phyloP scores from a whole-genome alignment of 2,329 filamentous ascomycete genomes.

The Fusarium bulbicola region DNA sequence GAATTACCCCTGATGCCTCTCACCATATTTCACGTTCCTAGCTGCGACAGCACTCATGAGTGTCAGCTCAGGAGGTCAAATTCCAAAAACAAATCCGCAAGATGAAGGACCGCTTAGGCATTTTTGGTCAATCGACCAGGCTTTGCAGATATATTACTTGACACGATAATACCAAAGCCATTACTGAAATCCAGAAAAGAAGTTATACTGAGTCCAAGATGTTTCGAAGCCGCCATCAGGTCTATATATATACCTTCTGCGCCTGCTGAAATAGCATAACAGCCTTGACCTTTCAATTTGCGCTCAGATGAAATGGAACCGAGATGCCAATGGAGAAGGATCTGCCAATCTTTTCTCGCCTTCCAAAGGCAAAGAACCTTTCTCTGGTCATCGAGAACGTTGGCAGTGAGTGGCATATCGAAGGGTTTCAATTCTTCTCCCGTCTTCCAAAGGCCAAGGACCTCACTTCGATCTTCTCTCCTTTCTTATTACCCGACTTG shows the following conservation, averaged over 20 bases:
- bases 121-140: background rate
- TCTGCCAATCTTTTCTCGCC: background rate
- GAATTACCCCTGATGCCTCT: too few relatives aligned
- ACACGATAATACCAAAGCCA: background rate
- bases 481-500: too few relatives aligned
- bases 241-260: background rate
- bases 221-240: background rate
- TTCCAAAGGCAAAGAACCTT: background rate
- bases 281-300: background rate
- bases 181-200: background rate
- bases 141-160: background rate
- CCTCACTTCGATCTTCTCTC: too few relatives aligned
- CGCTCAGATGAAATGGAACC: background rate
- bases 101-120: background rate
- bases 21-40: background rate
- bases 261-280: background rate
- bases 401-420: accelerated
- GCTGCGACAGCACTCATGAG: background rate
- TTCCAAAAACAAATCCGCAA: background rate
- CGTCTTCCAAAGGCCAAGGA: too few relatives aligned
- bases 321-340: background rate
- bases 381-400: too few relatives aligned
- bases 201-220: background rate
- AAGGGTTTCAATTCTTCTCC: too few relatives aligned
- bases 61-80: background rate